A percentile compares a stretch with the other conserved stretches of the same genome.
Evolutionary conservation across 768 basidiomycete genomes (phyloP).

Genomic region (Hygrocybe punicea): DNA sequence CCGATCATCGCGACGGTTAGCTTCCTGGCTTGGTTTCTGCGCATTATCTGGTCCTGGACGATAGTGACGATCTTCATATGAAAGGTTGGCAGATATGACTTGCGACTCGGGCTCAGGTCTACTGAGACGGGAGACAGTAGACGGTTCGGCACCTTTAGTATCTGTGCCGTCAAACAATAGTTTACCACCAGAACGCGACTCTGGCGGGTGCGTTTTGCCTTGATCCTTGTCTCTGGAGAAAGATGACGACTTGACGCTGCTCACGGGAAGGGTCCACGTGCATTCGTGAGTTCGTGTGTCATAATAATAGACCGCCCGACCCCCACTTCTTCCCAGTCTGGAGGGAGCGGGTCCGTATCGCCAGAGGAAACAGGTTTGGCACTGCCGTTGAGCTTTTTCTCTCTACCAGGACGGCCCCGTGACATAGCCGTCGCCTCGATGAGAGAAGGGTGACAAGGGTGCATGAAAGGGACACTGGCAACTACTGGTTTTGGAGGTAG

Average conservation of each 20-base stretch:
- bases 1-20: conserved; percentile 25
- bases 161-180: not conserved
- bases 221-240: conserved; percentile 5
- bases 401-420: conserved; percentile 40
- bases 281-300: conserved; percentile 54
- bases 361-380: conserved; percentile 17
- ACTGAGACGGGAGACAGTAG: conserved; percentile 13
- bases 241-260: conserved; percentile 23
- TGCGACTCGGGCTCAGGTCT: conserved; percentile 14
- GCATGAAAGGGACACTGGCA: conserved; percentile 48
- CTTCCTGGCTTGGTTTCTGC: conserved; percentile 15
- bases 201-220: not conserved
- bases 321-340: conserved; percentile 60
- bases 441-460: conserved; percentile 56
- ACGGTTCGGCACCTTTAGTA: not conserved
- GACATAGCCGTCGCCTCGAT: conserved; percentile 63
- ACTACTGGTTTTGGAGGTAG: conserved; percentile 64
- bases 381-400: conserved; percentile 35
- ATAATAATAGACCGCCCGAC: conserved; percentile 53
- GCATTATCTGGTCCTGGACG: conserved; percentile 41
- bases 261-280: conserved; percentile 55
- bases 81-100: conserved; percentile 36
- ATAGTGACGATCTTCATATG: conserved; percentile 64
- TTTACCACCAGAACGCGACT: conserved; percentile 1
- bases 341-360: conserved; percentile 42